Evolutionary conservation across 805 yeast species (phyloP).

Genomic region (Millerozyma acaciae): DNA sequence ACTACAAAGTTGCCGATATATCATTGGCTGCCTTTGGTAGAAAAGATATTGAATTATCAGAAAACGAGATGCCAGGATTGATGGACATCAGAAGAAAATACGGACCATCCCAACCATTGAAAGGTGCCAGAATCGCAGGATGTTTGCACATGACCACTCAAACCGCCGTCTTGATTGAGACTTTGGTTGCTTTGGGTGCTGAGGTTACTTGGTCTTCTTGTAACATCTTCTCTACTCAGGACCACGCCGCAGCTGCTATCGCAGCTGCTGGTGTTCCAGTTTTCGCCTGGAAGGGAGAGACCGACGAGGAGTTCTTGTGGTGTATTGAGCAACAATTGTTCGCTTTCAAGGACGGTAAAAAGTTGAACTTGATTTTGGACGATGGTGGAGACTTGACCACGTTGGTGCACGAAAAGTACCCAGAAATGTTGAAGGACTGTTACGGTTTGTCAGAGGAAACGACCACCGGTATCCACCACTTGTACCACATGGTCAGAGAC

Average conservation of each 20-base stretch:
- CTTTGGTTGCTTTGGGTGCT: constrained; percentile 95
- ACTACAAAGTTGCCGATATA: constrained; percentile 96
- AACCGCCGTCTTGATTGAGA: constrained; percentile 98
- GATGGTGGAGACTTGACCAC: constrained; percentile 99
- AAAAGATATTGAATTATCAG: constrained; percentile 97
- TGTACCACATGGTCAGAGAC: constrained; percentile 92
- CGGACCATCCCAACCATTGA: constrained; percentile 89
- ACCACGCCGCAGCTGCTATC: constrained; percentile 99
- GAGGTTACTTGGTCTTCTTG: constrained; percentile 99
- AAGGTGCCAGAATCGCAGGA: constrained; percentile 98
- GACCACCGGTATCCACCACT: constrained; percentile 99
- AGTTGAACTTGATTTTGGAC: constrained; percentile 94
- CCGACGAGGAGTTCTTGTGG: constrained; percentile 99
- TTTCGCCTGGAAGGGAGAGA: constrained; percentile 99
- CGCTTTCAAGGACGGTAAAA: constrained; percentile 93
- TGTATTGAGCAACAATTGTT: constrained; percentile 99
- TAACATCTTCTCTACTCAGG: constrained; percentile 99
- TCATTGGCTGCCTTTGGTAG: constrained; percentile 99
- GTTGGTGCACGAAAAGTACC: constrained; percentile 95
- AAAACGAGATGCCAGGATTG: constrained; percentile 99
- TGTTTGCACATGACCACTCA: constrained; percentile 99
- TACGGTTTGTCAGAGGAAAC: constrained; percentile 98
- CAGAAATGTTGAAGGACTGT: constrained; percentile 94
- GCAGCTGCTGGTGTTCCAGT: constrained; percentile 99
- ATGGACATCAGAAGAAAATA: constrained; percentile 95